phyloP scores from a whole-genome alignment of 2,329 filamentous ascomycete species.

The Fusarium cyanostomum region DNA sequence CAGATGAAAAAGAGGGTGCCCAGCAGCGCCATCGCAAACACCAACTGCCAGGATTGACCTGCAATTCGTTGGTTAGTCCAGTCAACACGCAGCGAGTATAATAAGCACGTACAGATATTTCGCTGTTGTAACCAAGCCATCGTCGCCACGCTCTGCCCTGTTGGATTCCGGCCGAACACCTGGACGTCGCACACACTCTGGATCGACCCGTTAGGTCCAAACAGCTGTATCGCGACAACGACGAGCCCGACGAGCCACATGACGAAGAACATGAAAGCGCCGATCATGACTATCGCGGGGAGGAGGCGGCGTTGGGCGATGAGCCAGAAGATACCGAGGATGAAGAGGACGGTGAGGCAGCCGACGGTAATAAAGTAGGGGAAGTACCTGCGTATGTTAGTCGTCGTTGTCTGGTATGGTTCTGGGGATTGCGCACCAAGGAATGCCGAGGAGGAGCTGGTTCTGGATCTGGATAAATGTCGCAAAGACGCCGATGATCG shows the following conservation, averaged over 20 bases:
- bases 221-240: slow-evolving; percentile 69
- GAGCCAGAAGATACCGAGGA: slow-evolving; percentile 70
- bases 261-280: slow-evolving; percentile 71
- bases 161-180: slow-evolving; percentile 62
- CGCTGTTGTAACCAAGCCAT: slow-evolving; percentile 72
- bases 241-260: slow-evolving; percentile 74
- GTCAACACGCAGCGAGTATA: rapidly evolving
- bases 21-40: slow-evolving; percentile 70
- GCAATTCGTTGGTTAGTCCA: slow-evolving; percentile 24
- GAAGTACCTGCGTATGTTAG: slow-evolving; percentile 65
- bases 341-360: slow-evolving; percentile 71
- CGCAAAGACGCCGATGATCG: slow-evolving; percentile 69
- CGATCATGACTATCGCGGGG: slow-evolving; percentile 69
- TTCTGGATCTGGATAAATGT: slow-evolving; percentile 68
- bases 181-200: slow-evolving; percentile 67
- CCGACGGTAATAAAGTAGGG: slow-evolving; percentile 70
- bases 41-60: slow-evolving; percentile 72
- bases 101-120: slow-evolving; percentile 65
- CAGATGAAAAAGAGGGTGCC: slow-evolving; percentile 70
- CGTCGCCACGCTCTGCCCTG: slow-evolving; percentile 62
- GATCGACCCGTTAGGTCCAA: slow-evolving; percentile 68
- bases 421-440: slow-evolving; percentile 60
- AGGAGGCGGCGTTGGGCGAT: slow-evolving; percentile 69
- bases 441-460: slow-evolving; percentile 62
- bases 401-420: too few species aligned